A percentile compares a stretch with the other conserved stretches of the same genome.
phyloP scores from a whole-genome alignment of 495 filamentous ascomycete genomes.

The Aspergillus kassunensis region DNA sequence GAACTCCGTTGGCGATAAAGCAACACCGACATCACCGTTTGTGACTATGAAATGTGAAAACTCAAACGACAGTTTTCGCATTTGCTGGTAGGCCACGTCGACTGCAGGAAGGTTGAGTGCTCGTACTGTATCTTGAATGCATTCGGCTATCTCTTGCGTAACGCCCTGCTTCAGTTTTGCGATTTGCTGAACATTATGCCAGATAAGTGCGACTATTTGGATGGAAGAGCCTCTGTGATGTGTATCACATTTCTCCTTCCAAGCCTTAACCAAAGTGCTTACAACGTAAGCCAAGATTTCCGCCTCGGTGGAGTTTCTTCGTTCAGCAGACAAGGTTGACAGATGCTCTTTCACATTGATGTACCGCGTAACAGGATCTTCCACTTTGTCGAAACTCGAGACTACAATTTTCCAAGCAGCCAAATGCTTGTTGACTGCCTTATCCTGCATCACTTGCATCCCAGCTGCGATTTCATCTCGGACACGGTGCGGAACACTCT shows the following conservation, averaged over 20 bases:
- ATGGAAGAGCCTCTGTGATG: not conserved
- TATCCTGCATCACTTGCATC: not conserved
- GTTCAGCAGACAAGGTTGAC: conserved; percentile 20
- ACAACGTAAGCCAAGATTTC: conserved; percentile 48
- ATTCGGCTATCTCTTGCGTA: conserved; percentile 21
- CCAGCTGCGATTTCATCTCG: conserved; percentile 5
- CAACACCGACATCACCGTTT: conserved; percentile 18
- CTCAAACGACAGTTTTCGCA: conserved; percentile 31
- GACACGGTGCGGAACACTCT: too few relatives aligned
- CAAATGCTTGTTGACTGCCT: not conserved
- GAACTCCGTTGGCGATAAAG: conserved; percentile 45
- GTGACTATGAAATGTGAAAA: conserved; percentile 21
- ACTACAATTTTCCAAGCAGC: conserved; percentile 5
- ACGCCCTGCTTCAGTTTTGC: conserved; percentile 19
- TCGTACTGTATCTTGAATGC: conserved; percentile 23
- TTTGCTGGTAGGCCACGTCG: conserved; percentile 1
- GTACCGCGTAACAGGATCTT: conserved; percentile 31
- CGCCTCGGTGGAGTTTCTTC: conserved; percentile 21
- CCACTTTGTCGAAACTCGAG: conserved; percentile 25
- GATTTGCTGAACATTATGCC: conserved; percentile 18
- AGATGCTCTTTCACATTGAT: conserved; percentile 45
- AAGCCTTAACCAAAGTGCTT: conserved; percentile 32
- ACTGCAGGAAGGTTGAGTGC: conserved; percentile 22
- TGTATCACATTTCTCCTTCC: conserved; percentile 3
- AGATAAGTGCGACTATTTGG: conserved; percentile 13